These are phyloP conservation scores for Radiomyces spectabilis DNA, from an alignment of 192 early-diverging fungal genomes.

Conservation along the genomic window DNA sequence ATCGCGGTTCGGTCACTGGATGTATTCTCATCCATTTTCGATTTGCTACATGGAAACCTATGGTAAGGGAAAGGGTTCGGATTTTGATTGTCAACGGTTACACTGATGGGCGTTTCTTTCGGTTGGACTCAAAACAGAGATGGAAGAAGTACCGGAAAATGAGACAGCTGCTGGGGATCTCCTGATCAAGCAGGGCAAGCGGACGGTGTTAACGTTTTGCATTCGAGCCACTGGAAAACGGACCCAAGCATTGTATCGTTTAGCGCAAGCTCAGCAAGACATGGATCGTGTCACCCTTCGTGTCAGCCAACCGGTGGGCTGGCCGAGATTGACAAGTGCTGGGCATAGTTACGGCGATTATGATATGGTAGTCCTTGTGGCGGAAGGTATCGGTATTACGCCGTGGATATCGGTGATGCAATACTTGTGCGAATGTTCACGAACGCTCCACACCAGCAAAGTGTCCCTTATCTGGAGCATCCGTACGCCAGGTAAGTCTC, in stretches of 20 bases:
- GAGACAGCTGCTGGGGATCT: too few relatives aligned
- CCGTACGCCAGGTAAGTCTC: not conserved
- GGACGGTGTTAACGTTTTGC: slow-evolving; percentile 6
- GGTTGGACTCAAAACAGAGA: too few relatives aligned
- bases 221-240: slow-evolving; percentile 7
- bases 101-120: too few relatives aligned
- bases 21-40: slow-evolving; percentile 15
- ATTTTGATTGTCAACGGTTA: too few relatives aligned
- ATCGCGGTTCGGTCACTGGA: not conserved
- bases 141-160: too few relatives aligned
- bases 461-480: not conserved
- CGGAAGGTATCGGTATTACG: slow-evolving; percentile 21
- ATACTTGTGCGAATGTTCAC: not conserved
- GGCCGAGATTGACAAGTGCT: not conserved
- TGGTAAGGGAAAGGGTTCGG: too few relatives aligned
- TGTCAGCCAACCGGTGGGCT: slow-evolving; percentile 6
- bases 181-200: too few relatives aligned
- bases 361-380: slow-evolving; percentile 1
- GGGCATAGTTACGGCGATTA: not conserved
- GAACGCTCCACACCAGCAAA: not conserved
- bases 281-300: not conserved
- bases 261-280: not conserved
- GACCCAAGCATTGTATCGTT: not conserved
- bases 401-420: slow-evolving; percentile 16
- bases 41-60: slow-evolving; percentile 9